A percentile compares a stretch with the other conserved stretches of the same genome.
These are phyloP conservation scores for Lasiodiplodia gonubiensis DNA, from an alignment of 2,329 filamentous ascomycete genomes.

Conservation along the genomic window DNA sequence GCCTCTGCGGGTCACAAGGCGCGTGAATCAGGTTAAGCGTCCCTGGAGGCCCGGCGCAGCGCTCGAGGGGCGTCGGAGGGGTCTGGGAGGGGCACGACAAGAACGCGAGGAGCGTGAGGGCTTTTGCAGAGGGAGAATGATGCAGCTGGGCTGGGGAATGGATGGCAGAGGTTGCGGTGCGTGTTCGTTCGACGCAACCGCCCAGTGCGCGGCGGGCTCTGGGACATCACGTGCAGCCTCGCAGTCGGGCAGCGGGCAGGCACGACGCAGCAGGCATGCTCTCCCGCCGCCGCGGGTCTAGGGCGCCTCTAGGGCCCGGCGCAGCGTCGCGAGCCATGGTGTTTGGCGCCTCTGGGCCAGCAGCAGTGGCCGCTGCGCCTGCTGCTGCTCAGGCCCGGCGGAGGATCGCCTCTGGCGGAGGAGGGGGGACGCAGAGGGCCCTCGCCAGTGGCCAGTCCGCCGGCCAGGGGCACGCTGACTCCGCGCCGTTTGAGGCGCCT, in stretches of 20 bases:
- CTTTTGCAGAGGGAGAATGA: constrained; percentile 19
- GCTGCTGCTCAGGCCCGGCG: constrained; percentile 24
- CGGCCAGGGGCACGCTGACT: constrained; percentile 19
- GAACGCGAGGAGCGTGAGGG: constrained; percentile 21
- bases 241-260: constrained; percentile 8
- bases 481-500: constrained; percentile 10
- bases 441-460: constrained; percentile 11
- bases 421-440: constrained; percentile 18
- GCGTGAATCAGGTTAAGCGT: constrained; percentile 26
- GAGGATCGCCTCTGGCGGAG: constrained; percentile 24
- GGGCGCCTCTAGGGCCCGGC: background rate
- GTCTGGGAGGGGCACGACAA: constrained; percentile 20
- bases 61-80: constrained; percentile 20
- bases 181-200: constrained; percentile 24
- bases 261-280: constrained; percentile 2
- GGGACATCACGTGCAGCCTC: constrained; percentile 12
- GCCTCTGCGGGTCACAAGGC: constrained; percentile 25
- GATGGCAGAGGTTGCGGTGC: constrained; percentile 25
- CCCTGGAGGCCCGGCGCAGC: constrained; percentile 16
- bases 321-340: constrained; percentile 5
- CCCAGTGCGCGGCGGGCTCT: constrained; percentile 24
- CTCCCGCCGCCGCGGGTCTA: constrained; percentile 14
- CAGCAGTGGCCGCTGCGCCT: background rate
- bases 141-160: constrained; percentile 13
- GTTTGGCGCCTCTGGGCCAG: background rate